phyloP scores from a whole-genome alignment of 2,329 filamentous ascomycete genomes.

The Aspergillus sp. region DNA sequence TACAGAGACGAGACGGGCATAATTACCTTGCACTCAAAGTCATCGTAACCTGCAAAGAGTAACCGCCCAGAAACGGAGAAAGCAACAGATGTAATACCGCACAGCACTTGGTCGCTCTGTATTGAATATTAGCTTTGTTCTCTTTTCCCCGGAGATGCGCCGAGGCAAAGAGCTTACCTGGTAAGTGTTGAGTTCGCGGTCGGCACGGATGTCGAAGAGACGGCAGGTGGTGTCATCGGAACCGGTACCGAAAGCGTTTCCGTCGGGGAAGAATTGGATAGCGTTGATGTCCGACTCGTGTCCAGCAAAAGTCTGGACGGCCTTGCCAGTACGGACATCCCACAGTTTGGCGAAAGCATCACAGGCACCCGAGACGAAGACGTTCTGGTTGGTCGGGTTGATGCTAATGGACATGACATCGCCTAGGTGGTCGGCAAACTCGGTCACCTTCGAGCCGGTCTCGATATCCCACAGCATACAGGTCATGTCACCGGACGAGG shows the following conservation, averaged over 20 bases:
- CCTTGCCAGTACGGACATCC: conserved; percentile 97
- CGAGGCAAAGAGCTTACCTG: conserved; percentile 44
- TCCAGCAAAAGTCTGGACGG: conserved; percentile 95
- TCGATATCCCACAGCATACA: conserved; percentile 99
- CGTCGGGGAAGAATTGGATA: conserved; percentile 98
- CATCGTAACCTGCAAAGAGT: conserved; percentile 94
- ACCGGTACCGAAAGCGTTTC: conserved; percentile 95
- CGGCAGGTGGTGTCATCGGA: conserved; percentile 97
- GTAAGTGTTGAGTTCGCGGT: conserved; percentile 67
- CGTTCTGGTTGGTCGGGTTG: conserved; percentile 98
- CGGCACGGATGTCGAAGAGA: conserved; percentile 94
- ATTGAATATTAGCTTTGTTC: not conserved
- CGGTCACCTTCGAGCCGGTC: conserved; percentile 91
- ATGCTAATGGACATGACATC: conserved; percentile 99
- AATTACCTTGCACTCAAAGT: conserved; percentile 96
- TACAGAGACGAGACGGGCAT: too few species aligned
- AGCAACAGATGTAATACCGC: conserved; percentile 95
- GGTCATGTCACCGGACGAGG: conserved; percentile 98
- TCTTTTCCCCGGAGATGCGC: not conserved
- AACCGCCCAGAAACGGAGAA: conserved; percentile 94
- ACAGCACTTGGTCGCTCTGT: conserved; percentile 93
- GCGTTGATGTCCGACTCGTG: conserved; percentile 99
- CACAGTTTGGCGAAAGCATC: conserved; percentile 98
- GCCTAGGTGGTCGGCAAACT: conserved; percentile 95
- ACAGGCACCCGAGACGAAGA: conserved; percentile 98